Percentiles rank a stretch among this genome's conserved stretches.
Conservation (phyloP, 768 basidiomycete genomes). For the Hericium rajendrae region DNA sequence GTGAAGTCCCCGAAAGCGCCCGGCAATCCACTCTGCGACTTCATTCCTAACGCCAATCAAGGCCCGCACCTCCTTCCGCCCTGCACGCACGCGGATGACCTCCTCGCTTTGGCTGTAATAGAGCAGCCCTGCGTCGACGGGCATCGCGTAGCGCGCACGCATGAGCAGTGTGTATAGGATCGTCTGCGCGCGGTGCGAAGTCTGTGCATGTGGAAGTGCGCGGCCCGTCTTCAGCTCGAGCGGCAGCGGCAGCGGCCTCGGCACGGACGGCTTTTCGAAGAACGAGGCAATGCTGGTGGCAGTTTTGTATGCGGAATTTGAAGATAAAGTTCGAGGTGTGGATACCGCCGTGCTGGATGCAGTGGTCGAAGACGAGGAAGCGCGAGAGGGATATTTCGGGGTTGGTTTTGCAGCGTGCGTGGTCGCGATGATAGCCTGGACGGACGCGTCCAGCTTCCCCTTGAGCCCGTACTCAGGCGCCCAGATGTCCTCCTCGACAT, state of each 20-base stretch:
- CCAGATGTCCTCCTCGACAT: slow-evolving; percentile 97
- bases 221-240: slow-evolving; percentile 97
- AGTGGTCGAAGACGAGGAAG: neutral
- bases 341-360: slow-evolving; percentile 11
- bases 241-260: slow-evolving; percentile 43
- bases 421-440: slow-evolving; percentile 52
- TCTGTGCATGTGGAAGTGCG: slow-evolving; percentile 39
- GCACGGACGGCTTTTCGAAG: slow-evolving; percentile 15
- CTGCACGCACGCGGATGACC: slow-evolving; percentile 71
- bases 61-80: slow-evolving; percentile 75
- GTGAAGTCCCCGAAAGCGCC: slow-evolving; percentile 24
- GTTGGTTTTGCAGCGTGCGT: slow-evolving; percentile 2
- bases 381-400: neutral
- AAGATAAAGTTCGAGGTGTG: too few relatives aligned
- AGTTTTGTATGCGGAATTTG: too few relatives aligned
- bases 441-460: slow-evolving; percentile 90
- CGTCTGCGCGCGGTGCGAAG: slow-evolving; percentile 97
- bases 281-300: slow-evolving; percentile 1
- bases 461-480: slow-evolving; percentile 91
- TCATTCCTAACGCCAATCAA: slow-evolving; percentile 79
- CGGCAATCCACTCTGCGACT: slow-evolving; percentile 69
- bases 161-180: slow-evolving; percentile 92
- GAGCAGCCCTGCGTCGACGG: slow-evolving; percentile 74
- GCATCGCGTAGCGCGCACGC: slow-evolving; percentile 80
- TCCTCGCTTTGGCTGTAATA: slow-evolving; percentile 93